Base-by-base conservation (phyloP, 768 basidiomycete genomes). In the Naganishia vishniacii region DNA sequence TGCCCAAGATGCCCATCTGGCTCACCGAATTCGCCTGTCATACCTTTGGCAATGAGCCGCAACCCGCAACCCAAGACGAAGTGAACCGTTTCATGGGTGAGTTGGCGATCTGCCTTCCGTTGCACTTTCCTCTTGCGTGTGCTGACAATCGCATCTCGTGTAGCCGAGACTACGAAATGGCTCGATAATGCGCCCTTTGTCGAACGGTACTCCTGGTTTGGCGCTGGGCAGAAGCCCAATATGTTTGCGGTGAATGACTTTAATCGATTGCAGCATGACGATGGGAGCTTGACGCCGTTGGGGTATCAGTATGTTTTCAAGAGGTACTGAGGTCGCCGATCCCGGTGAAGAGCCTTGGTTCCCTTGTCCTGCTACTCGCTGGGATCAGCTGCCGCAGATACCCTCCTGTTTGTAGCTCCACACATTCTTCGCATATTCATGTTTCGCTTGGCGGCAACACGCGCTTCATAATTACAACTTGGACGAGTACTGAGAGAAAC, bases 201-300 rank as follows among this genome's bases (percentile, higher is more conserved):
- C 60, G 49, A 61, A 9, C 40, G 65, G 28, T 66, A 66, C 29
- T 61, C 65, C 18, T 61, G 65, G 65, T 66, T 66, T 29, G 65
- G 65, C 4, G 60, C 59, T 18, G 65, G 59, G n/a, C 28, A 20
- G 7, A 28, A 12, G 25, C 15, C n/a, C 9, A 34, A 40, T 20
- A 49, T 48, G 45, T 12, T 16, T 29, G 65, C 59, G 13, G 65
- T 66, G 42, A 61, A 48, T 46, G 29, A 26, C 0, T 53, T 49
- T 25, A 65, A 65, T 48, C 16, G 65, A 42, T 31, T 65, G 47
- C 65, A 65, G 29, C 6, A 48, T n/a, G 65, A 65, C 11, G 48
- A 53, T 42, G 59, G 60, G 16, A n/a, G 15, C 15, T 42, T 66
- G 25, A 66, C 65, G 2, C 31, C 42, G 1, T 32, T 66, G 31